A percentile compares a stretch with the other conserved stretches of the same genome.
These are phyloP conservation scores for Eruca vesicaria DNA, from an alignment of 441 rosid species.

Conservation along the genomic window DNA sequence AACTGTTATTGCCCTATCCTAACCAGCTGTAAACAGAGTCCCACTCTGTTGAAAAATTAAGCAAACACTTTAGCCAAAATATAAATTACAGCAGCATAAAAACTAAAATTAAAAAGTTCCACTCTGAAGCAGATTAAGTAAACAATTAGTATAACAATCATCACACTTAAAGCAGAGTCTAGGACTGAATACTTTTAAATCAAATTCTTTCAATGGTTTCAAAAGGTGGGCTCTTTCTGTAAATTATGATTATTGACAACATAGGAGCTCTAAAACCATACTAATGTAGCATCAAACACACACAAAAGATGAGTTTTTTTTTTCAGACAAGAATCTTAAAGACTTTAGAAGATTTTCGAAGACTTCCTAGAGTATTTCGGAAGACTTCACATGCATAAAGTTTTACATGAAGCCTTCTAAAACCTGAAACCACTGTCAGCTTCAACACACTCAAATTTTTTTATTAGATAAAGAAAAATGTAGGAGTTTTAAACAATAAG, in stretches of 20 bases:
- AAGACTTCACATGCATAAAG: no score
- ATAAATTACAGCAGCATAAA: background rate
- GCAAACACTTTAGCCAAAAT: conserved; percentile 2
- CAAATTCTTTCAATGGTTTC: background rate
- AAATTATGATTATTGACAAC: background rate
- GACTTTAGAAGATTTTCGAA: no score
- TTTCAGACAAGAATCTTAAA: conserved; percentile 3
- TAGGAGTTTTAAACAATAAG: no score
- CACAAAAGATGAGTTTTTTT: no score
- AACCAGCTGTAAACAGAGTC: conserved; percentile 78
- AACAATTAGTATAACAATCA: background rate
- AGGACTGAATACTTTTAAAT: background rate
- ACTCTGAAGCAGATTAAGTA: background rate
- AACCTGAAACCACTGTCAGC: no score
- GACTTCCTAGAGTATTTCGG: no score
- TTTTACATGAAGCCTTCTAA: no score
- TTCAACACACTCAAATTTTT: no score
- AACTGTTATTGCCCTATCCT: conserved; percentile 75
- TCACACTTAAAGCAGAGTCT: background rate
- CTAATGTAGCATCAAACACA: background rate
- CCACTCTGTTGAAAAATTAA: conserved; percentile 54
- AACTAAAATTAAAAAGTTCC: background rate
- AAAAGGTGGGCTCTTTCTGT: background rate
- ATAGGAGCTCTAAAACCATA: background rate
- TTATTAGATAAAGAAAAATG: no score